phyloP scores from a whole-genome alignment of 2,329 filamentous ascomycete genomes.

The Microdochium trichocladiopsis region DNA sequence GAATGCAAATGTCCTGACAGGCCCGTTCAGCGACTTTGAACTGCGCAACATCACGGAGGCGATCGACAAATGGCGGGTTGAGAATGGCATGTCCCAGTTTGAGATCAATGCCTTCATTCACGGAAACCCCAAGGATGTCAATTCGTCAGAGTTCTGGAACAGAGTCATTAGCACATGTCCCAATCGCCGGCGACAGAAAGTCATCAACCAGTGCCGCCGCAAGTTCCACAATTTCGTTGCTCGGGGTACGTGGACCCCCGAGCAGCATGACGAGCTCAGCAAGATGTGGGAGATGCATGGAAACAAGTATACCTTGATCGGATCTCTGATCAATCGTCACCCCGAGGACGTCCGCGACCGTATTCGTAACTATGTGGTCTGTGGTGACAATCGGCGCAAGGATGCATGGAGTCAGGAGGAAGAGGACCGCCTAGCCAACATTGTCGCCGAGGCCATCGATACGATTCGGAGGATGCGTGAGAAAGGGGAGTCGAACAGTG shows the following conservation, averaged over 20 bases:
- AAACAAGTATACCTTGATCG: conserved; percentile 56
- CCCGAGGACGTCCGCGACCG: conserved; percentile 62
- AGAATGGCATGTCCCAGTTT: conserved; percentile 31
- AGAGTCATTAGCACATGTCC: conserved; percentile 39
- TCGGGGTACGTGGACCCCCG: conserved; percentile 49
- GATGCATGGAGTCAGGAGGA: conserved; percentile 56
- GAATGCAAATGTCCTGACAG: conserved; percentile 10
- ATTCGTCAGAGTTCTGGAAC: conserved; percentile 39
- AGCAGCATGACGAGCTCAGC: conserved; percentile 49
- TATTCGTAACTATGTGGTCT: conserved; percentile 61
- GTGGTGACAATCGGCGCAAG: conserved; percentile 42
- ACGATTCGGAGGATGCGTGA: conserved; percentile 33
- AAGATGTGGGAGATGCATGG: conserved; percentile 37
- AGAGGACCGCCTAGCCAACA: conserved; percentile 41
- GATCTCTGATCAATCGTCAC: conserved; percentile 54
- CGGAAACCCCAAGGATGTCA: conserved; percentile 10
- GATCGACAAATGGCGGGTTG: conserved; percentile 35
- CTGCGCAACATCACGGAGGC: conserved; percentile 29
- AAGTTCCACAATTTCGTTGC: conserved; percentile 59
- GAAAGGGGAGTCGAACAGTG: conserved; percentile 21
- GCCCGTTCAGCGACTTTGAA: conserved; percentile 37
- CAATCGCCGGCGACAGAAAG: conserved; percentile 41
- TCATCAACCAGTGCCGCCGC: conserved; percentile 51
- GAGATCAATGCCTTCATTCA: conserved; percentile 41
- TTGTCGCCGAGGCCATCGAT: conserved; percentile 45